These are phyloP conservation scores for Amanita inopinata DNA, from an alignment of 768 basidiomycete genomes.

Conservation along the genomic window DNA sequence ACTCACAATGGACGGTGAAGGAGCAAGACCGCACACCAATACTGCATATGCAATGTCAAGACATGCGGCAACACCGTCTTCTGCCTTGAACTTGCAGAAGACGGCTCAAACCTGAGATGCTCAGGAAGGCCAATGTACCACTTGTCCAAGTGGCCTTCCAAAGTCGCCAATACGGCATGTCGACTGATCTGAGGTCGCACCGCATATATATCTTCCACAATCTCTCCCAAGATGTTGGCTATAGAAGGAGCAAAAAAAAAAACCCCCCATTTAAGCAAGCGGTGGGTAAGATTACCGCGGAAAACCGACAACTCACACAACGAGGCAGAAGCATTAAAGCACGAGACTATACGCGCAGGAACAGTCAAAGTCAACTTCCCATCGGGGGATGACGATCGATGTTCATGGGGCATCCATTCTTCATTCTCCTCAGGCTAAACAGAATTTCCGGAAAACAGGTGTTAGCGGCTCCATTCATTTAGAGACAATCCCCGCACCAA, in stretches of 20 bases:
- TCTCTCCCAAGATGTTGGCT: conserved; percentile 63
- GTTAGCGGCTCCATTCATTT: background rate
- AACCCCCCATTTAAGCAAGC: conserved; percentile 11
- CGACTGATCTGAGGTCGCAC: conserved; percentile 47
- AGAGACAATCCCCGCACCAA: conserved; percentile 1
- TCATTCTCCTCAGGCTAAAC: conserved; percentile 58
- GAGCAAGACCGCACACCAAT: conserved; percentile 71
- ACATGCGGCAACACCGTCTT: conserved; percentile 49
- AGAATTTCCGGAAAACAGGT: background rate
- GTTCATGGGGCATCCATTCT: conserved; percentile 30
- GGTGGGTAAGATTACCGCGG: background rate
- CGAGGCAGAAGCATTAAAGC: conserved; percentile 64
- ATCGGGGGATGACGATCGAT: conserved; percentile 17
- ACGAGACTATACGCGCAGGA: conserved; percentile 51
- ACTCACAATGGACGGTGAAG: conserved; percentile 76
- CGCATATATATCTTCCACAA: conserved; percentile 65
- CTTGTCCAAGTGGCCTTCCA: conserved; percentile 58
- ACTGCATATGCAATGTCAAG: conserved; percentile 75
- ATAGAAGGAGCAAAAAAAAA: conserved; percentile 8
- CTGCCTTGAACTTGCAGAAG: conserved; percentile 26
- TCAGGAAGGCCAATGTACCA: conserved; percentile 69
- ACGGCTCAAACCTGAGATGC: conserved; percentile 50
- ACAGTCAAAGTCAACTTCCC: conserved; percentile 22
- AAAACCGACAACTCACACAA: conserved; percentile 43
- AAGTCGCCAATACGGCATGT: conserved; percentile 42